Evolutionary conservation across 345 rosid species (phyloP), one percentile per base, ranked within the genome.

Genomic region (Clausena lansium): DNA sequence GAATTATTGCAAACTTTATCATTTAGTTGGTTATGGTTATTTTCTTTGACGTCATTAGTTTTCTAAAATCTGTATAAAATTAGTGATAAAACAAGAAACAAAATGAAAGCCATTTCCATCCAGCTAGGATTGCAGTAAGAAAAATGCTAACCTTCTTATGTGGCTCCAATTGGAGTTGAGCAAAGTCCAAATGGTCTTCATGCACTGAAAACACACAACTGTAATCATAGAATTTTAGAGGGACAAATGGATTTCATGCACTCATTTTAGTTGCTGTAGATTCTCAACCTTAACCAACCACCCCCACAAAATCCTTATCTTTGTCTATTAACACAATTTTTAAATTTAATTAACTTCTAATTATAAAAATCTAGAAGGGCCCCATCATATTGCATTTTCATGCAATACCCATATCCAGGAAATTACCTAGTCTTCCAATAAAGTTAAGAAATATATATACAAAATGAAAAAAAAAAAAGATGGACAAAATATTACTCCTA

Each of bases 181-280:
- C 6, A 33, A 17, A 9, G 10, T 20, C 71, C 71, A 67, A 67
- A 67, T 67, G 71, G 55, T 11, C 3, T 67, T 39, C 71, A 41
- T 39, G 71, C 71, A 39, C 71, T 2, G 10, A n/a, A 24, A 67
- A 19, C 22, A 35, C 67, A 32, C 67, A 32, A 17, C n/a, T 64
- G 39, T 32, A 32, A 32, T 64, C 13, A 28, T 28, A 28, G 2
- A 28, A n/a, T 38, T 6, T 36, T 38, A 13, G 2, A 36, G 11
- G 28, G 71, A 67, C 55, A 67, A 67, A 67, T 67, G 71, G 54
- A 41, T 67, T 39, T 13, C 54, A 67, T 67, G 71, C 71, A 20
- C 14, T 65, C 55, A 24, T 6, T 41, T 67, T 38, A 0, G 67
- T 67, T 67, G 10, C 55, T 67, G 4, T 39, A 0, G 20, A 24